These are phyloP conservation scores for Corchorus olitorius DNA, from an alignment of 345 rosid species.

Conservation along the genomic window DNA sequence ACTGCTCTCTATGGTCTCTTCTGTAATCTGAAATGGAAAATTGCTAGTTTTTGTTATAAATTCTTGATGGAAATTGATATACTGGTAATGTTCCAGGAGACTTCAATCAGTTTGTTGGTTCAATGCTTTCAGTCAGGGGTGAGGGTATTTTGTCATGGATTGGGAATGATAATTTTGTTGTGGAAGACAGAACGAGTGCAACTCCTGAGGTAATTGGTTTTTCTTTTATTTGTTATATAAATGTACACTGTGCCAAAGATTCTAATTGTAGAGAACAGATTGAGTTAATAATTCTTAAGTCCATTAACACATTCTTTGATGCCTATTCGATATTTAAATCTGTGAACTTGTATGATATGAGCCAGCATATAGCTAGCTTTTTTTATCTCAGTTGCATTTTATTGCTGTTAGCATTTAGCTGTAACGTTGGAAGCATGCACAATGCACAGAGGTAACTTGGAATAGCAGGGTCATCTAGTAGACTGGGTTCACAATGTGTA, in stretches of 20 bases:
- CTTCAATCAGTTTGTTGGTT: slow-evolving; percentile 45
- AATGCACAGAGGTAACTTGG: background rate
- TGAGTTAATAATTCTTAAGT: background rate
- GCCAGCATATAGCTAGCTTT: background rate
- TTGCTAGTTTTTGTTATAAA: background rate
- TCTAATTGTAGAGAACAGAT: background rate
- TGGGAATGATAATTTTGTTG: slow-evolving; percentile 62
- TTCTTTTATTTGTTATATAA: background rate
- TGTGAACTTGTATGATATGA: background rate
- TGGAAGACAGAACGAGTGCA: slow-evolving; percentile 55
- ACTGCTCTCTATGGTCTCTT: background rate
- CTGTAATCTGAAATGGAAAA: background rate
- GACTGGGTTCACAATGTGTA: background rate
- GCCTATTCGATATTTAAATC: background rate
- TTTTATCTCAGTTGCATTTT: background rate
- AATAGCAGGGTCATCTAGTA: background rate
- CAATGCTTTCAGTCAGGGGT: slow-evolving; percentile 72
- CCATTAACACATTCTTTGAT: background rate
- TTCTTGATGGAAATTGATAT: slow-evolving; percentile 14
- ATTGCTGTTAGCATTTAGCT: background rate
- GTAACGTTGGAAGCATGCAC: background rate
- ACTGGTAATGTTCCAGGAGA: slow-evolving; percentile 46
- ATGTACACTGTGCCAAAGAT: background rate
- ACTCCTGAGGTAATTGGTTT: slow-evolving; percentile 55
- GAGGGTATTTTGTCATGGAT: slow-evolving; percentile 74